These are phyloP conservation scores for Ramaria rubella DNA, from an alignment of 768 basidiomycete genomes.

Conservation along the genomic window DNA sequence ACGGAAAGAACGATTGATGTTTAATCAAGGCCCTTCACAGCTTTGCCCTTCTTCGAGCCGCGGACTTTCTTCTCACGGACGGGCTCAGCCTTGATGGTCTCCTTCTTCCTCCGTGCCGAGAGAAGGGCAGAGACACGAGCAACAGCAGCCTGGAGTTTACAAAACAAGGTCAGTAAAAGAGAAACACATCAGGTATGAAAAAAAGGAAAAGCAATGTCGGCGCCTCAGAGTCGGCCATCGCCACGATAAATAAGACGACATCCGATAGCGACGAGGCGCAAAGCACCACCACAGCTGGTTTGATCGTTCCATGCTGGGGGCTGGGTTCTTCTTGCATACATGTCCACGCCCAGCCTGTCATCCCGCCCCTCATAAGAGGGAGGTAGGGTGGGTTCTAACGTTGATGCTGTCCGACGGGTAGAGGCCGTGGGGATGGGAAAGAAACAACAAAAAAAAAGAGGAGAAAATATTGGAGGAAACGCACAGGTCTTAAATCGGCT, in stretches of 20 bases:
- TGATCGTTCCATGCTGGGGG: constrained; percentile 50
- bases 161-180: constrained; percentile 25
- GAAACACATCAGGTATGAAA: constrained; percentile 13
- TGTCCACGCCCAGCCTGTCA: constrained; percentile 91
- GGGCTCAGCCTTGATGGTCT: constrained; percentile 7
- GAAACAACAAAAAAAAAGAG: constrained; percentile 11
- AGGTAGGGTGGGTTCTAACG: constrained; percentile 72
- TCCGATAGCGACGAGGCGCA: constrained; percentile 74
- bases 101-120: constrained; percentile 5
- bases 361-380: constrained; percentile 49
- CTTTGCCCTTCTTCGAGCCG: constrained; percentile 12
- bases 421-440: background rate
- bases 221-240: constrained; percentile 66
- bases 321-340: constrained; percentile 71
- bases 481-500: constrained; percentile 70
- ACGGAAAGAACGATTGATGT: too few relatives aligned
- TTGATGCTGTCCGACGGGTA: constrained; percentile 48
- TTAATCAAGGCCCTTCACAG: constrained; percentile 9
- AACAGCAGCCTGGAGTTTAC: constrained; percentile 51
- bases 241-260: constrained; percentile 56
- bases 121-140: constrained; percentile 62
- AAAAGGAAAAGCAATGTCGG: constrained; percentile 37
- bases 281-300: constrained; percentile 43
- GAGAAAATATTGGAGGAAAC: constrained; percentile 21
- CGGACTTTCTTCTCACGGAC: constrained; percentile 10